Evolutionary conservation across 1,139 yeast genomes (phyloP), one percentile per base, ranked within the genome.

Genomic region (Zygosaccharomyces sapae): DNA sequence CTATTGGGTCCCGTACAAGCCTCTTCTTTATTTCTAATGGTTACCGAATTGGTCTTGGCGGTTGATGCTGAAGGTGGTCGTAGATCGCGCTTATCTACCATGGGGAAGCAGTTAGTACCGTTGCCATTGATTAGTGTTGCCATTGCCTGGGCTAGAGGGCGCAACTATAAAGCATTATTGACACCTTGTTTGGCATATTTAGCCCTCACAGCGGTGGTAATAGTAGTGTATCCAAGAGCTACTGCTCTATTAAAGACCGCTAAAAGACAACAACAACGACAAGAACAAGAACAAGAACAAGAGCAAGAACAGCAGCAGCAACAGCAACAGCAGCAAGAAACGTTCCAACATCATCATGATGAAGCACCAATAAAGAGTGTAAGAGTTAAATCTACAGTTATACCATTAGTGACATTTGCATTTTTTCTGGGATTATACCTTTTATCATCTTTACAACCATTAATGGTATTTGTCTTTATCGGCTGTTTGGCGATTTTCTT

Each of bases 1-100:
- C 37, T 57, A n/a, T 45, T 61, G 45, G 63, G 62, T 13, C 58
- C 64, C 8, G 53, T 59, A 5, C 62, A 61, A 43, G 51, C 66
- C 4, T 54, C 65, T 3, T 49, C 56, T 22, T 36, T 63, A 9
- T 54, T 62, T 12, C 43, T 61, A 19, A 31, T 59, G 29, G 49
- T 52, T 7, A 38, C 55, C 7, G 48, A 53, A 35, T 50, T 48
- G 44, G 41, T 48, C 5, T 33, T 46, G n/a, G 31, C 29, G 5
- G 22, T 24, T 16, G 31, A 37, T 24, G 4, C 29, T 13, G 40
- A 37, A 9, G 40, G 40, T 9, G 40, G 40, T 8, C 40, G 40
- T 19, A 24, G 22, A 24, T 22, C 30, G 13, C 40, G 39, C 25
- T 18, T 42, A 6, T 36, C 24, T 12, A 12, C 30, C 19, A 5